Base-by-base conservation (phyloP, 116 monocot species). In the Papilionanthe hybrid region DNA sequence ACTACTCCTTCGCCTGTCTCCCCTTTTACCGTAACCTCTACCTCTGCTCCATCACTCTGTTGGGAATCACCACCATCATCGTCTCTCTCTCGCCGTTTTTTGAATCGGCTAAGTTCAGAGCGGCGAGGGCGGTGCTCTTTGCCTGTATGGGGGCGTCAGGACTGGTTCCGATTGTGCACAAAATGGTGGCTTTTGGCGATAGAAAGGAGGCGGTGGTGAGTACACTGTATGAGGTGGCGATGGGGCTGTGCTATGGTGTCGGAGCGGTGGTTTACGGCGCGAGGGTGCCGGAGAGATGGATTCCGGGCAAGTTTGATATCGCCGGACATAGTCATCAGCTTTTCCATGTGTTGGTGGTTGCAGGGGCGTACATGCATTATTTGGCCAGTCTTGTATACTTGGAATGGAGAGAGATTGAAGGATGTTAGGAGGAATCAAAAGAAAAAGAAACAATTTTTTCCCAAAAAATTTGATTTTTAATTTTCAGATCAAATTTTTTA, bases 271-370 rank as follows among this genome's bases (percentile, higher is more conserved):
- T 80, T 9, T 84, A 84, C 44, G 71, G 25, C 15, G 7, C 48
- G 12, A 76, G 84, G 18, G 23, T 84, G 0, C 84, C 84, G 60
- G 84, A 84, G 45, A 43, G 80, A 12, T 84, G 84, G 84, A 49
- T 75, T 68, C 84, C 84, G 0, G 84, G 80, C 6, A 84, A 29
- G 28, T 84, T 84, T 41, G 84, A 84, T 32, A 22, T 84, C 44
- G 75, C 53, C 18, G 84, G 84, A 13, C 74, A 84, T 18, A 84
- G 84, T 41, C 80, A 84, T 47, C 84, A 84, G 84, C 30, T 84
- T 37, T 84, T 75, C 43, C 84, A 84, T 80, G 76, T 80, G 18
- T 55, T 84, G 13, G 84, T 84, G 15, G 71, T 84, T 30, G 80
- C 84, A 0, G 84, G 84, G 3, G 80, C 84, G 0, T 84, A 72